These are phyloP conservation scores for Neodidymelliopsis sp. DNA, from an alignment of 2,329 filamentous ascomycete species.

Conservation along the genomic window DNA sequence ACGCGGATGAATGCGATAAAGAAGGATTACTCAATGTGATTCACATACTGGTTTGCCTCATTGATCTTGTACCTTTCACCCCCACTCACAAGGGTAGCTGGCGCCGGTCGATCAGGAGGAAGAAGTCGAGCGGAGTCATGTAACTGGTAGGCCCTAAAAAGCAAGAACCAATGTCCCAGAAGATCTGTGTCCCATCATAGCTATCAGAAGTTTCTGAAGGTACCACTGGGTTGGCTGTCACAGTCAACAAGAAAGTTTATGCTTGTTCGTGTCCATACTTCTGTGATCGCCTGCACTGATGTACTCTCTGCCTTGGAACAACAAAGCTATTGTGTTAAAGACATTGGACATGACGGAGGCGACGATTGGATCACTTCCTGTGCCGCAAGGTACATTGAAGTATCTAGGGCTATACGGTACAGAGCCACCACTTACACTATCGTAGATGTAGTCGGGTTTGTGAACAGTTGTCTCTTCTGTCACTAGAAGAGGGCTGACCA, in stretches of 20 bases:
- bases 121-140: conserved; percentile 57
- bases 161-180: conserved; percentile 54
- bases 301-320: conserved; percentile 44
- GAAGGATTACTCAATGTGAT: conserved; percentile 61
- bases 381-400: conserved; percentile 28
- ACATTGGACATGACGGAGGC: conserved; percentile 54
- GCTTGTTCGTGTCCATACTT: background rate
- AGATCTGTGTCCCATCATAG: conserved; percentile 52
- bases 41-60: conserved; percentile 52
- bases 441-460: conserved; percentile 40
- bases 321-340: conserved; percentile 54
- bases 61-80: conserved; percentile 55
- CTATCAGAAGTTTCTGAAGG: conserved; percentile 44
- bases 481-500: conserved; percentile 57
- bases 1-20: conserved; percentile 59
- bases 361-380: conserved; percentile 49
- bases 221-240: conserved; percentile 24
- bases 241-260: background rate
- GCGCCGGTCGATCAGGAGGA: conserved; percentile 53
- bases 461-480: conserved; percentile 35
- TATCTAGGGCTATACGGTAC: conserved; percentile 39
- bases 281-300: conserved; percentile 23
- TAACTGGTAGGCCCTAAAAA: conserved; percentile 51
- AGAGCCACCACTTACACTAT: conserved; percentile 47
- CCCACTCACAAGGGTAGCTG: conserved; percentile 50